phyloP scores from a whole-genome alignment of 257 asterid genomes.

The Nicotiana noctiflora region DNA sequence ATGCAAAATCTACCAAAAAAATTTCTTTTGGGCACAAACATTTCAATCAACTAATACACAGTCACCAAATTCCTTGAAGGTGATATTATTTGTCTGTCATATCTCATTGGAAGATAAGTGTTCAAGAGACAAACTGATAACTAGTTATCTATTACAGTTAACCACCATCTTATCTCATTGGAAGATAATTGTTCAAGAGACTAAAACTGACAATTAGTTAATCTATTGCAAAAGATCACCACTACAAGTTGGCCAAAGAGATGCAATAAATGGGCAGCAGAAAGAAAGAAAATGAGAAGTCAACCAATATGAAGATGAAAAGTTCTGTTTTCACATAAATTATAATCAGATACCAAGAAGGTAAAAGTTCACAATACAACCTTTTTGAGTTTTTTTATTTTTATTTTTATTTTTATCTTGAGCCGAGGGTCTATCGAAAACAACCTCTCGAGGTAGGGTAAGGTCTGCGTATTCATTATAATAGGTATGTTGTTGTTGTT shows the following conservation, averaged over 20 bases:
- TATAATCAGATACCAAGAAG: neutral
- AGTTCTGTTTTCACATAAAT: neutral
- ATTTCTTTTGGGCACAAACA: neutral
- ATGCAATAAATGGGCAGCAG: neutral
- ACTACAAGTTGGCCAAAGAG: neutral
- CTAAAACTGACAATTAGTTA: neutral
- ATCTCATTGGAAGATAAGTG: neutral
- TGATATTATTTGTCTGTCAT: neutral
- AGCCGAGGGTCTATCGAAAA: no score
- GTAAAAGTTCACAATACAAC: neutral
- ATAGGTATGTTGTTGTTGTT: no score
- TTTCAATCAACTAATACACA: neutral
- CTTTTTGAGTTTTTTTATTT: neutral
- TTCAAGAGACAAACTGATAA: neutral
- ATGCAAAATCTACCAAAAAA: neutral
- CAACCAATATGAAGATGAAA: neutral
- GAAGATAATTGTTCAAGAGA: neutral
- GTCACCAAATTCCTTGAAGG: neutral
- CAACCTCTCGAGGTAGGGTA: no score
- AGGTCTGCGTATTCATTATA: no score
- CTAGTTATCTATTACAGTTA: neutral
- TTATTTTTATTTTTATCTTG: no score
- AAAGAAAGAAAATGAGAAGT: neutral
- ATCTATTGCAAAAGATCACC: neutral
- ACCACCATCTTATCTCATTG: neutral